These are phyloP conservation scores for Paecilomyces fulvus DNA, from an alignment of 2,329 filamentous ascomycete species.

Conservation along the genomic window DNA sequence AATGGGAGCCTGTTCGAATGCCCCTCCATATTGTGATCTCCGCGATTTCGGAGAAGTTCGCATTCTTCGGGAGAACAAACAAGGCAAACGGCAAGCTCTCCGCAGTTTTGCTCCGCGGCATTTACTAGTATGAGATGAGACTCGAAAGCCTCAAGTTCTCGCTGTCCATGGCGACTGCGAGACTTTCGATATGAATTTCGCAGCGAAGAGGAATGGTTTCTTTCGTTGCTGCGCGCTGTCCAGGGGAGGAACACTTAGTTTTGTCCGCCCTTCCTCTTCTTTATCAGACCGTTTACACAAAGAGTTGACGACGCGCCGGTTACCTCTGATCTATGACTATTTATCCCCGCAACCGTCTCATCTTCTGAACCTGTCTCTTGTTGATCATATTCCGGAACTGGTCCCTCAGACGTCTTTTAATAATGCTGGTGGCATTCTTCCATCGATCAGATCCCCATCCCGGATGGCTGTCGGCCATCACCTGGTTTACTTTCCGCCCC, in stretches of 20 bases:
- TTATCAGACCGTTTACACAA: conserved; percentile 31
- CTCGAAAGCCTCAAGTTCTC: background rate
- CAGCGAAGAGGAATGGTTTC: background rate
- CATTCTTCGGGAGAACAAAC: background rate
- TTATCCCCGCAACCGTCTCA: conserved; percentile 55
- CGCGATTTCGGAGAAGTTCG: background rate
- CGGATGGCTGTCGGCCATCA: conserved; percentile 55
- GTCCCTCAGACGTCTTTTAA: conserved; percentile 13
- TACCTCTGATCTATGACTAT: conserved; percentile 47
- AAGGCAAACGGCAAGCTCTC: background rate
- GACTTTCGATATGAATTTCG: background rate
- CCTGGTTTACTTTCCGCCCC: conserved; percentile 77
- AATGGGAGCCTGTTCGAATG: background rate
- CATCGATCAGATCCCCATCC: conserved; percentile 21
- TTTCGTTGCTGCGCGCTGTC: background rate
- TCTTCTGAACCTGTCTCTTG: conserved; percentile 56
- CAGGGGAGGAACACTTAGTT: background rate
- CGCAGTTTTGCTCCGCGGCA: background rate
- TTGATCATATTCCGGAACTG: conserved; percentile 43
- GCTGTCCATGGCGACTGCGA: background rate
- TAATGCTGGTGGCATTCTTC: conserved; percentile 14
- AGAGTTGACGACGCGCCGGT: conserved; percentile 40
- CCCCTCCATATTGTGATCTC: background rate
- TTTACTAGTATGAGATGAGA: background rate
- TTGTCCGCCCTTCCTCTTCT: conserved; percentile 17